Evolutionary conservation across 2,329 filamentous ascomycete species (phyloP), one percentile per base, ranked within the genome.

Genomic region (Lachnellula occidentalis): DNA sequence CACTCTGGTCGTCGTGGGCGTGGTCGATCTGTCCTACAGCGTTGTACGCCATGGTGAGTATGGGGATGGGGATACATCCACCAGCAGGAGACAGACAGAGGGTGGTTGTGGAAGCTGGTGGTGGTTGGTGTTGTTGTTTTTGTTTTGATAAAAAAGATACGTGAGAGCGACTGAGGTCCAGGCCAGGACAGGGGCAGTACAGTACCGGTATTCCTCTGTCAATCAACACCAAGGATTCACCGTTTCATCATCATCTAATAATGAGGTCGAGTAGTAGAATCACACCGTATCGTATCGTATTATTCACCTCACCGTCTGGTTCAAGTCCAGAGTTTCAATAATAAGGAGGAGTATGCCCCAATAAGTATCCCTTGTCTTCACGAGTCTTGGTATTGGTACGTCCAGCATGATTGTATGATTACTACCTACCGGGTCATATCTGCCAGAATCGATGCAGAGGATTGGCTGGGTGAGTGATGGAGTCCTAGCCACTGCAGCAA

Each of bases 21-120:
- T 41, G 43, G 19, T 60, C 58, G 37, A 27, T 27, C 42, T 60
- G 58, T 11, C 50, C 51, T 15, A 60, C 4, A 34, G 50, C 47
- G 45, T 47, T 51, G 50, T 60, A 60, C 31, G 51, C 53, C 58
- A 60, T 60, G 17, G 49, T 51, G 43, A 48, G 36, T 41, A 57
- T 42, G 34, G 27, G 22, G 34, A 24, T 50, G 15, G 27, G 27
- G 9, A 31, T 31, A 31, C 27, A 31, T 31, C 27, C 34, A 27
- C 22, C 17, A 12, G 12, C 36, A 15, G 37, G 45, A n/a, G 11
- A 14, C 39, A 34, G 4, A 14, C 39, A 34, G 4, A 12, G 11
- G 37, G 37, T 51, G 48, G 48, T 51, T 36, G 21, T n/a, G 2
- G 21, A 47, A 15, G 21, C 24, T 8, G 5, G 31, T 31, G 45